phyloP scores from a whole-genome alignment of 495 filamentous ascomycete genomes.

The Tetracladium marchalianum region DNA sequence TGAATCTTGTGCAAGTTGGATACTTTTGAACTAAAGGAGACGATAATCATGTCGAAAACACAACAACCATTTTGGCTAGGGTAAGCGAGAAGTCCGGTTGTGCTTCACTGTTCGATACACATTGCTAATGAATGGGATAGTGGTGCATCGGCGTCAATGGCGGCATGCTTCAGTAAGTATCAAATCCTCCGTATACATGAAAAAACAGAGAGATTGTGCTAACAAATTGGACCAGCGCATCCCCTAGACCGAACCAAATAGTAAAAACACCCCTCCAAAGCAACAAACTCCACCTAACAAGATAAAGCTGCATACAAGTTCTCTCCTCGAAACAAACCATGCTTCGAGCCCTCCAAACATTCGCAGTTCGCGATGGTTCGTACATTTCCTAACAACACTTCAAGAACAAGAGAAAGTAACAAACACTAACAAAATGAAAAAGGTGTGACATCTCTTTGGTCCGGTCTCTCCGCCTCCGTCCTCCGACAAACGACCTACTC shows the following conservation, averaged over 20 bases:
- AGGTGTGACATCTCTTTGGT: slow-evolving; percentile 29
- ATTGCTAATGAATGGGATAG: slow-evolving; percentile 9
- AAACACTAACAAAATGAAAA: not conserved
- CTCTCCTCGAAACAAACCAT: slow-evolving; percentile 23
- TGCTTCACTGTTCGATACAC: not conserved
- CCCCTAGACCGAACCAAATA: slow-evolving; percentile 32
- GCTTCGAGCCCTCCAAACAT: slow-evolving; percentile 24
- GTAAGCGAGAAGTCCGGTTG: slow-evolving; percentile 6
- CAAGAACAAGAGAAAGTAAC: not conserved
- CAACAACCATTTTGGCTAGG: slow-evolving; percentile 28
- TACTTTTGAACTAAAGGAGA: too few relatives aligned
- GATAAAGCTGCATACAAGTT: slow-evolving; percentile 28
- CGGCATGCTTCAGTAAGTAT: slow-evolving; percentile 30
- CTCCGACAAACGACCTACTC: slow-evolving; percentile 32
- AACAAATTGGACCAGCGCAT: slow-evolving; percentile 18
- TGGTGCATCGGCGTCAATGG: slow-evolving; percentile 30
- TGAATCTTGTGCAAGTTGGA: too few relatives aligned
- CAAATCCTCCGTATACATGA: not conserved
- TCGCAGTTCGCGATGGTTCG: slow-evolving; percentile 27
- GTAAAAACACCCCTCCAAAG: slow-evolving; percentile 7
- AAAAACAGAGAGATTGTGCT: not conserved
- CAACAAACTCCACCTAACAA: not conserved
- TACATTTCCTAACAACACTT: not conserved
- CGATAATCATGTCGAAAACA: slow-evolving; percentile 4
- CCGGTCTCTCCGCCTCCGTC: slow-evolving; percentile 28